Percentiles rank a stretch among this genome's conserved stretches.
These are phyloP conservation scores for Nasturtium officinale DNA, from an alignment of 345 rosid species.

Conservation along the genomic window DNA sequence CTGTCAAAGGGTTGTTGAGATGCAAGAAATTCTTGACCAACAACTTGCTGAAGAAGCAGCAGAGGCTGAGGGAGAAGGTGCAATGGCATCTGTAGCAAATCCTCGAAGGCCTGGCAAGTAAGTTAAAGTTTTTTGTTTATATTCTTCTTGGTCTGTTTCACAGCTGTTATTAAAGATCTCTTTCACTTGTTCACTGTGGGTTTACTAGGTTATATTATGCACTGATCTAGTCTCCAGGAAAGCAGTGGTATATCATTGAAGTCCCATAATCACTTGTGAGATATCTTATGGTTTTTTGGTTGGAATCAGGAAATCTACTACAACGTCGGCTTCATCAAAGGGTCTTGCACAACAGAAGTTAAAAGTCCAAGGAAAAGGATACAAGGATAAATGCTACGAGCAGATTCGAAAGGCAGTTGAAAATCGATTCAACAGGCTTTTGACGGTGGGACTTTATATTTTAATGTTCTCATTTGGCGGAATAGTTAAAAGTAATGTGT, in stretches of 20 bases:
- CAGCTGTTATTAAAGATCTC: constrained; percentile 10
- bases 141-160: constrained; percentile 22
- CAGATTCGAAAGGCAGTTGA: constrained; percentile 87
- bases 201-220: constrained; percentile 1
- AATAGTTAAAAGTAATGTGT: constrained; percentile 7
- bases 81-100: constrained; percentile 86
- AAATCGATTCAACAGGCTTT: constrained; percentile 78
- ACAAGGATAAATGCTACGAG: constrained; percentile 97
- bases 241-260: not conserved
- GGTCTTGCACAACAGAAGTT: constrained; percentile 68
- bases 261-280: constrained; percentile 16
- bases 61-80: constrained; percentile 98
- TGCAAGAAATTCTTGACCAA: constrained; percentile 99
- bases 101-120: constrained; percentile 92
- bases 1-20: constrained; percentile 85
- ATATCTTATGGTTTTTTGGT: constrained; percentile 18
- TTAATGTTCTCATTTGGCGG: constrained; percentile 21
- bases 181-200: constrained; percentile 14
- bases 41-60: constrained; percentile 99
- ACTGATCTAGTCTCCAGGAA: constrained; percentile 14
- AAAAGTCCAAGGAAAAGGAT: constrained; percentile 90
- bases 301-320: constrained; percentile 64
- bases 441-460: constrained; percentile 57
- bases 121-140: constrained; percentile 29
- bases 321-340: constrained; percentile 58